phyloP scores from a whole-genome alignment of 768 basidiomycete species.

The Podaxis rugospora region DNA sequence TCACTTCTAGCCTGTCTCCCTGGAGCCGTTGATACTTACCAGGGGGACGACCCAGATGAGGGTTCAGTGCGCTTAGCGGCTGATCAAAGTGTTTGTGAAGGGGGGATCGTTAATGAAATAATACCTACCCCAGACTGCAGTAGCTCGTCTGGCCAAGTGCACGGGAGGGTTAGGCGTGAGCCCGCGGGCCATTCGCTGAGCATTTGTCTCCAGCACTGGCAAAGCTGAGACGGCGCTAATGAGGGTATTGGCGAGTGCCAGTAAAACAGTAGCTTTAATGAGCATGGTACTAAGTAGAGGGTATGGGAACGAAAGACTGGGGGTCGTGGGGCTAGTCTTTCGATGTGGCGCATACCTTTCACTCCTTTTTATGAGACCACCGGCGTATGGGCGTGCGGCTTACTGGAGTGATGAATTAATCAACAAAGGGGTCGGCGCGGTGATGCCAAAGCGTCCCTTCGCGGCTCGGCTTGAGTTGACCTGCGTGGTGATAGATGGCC shows the following conservation, averaged over 20 bases:
- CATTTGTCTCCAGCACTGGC: conserved; percentile 32
- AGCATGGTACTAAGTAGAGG: conserved; percentile 9
- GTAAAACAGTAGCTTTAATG: conserved; percentile 18
- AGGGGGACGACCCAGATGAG: conserved; percentile 17
- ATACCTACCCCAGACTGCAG: background rate
- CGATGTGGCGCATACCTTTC: background rate
- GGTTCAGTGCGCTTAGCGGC: background rate
- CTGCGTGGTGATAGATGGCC: background rate
- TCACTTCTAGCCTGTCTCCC: background rate
- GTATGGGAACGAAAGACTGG: background rate
- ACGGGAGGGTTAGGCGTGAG: conserved; percentile 32
- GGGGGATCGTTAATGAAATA: background rate
- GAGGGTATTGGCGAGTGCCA: conserved; percentile 19
- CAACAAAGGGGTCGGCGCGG: background rate
- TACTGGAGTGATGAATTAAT: background rate
- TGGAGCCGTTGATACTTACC: background rate
- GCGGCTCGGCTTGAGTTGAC: conserved; percentile 1
- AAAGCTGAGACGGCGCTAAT: conserved; percentile 16
- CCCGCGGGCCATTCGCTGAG: conserved; percentile 39
- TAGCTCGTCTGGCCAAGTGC: conserved; percentile 14
- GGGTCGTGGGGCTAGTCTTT: background rate
- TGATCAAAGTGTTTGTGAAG: background rate
- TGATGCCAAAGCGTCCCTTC: background rate
- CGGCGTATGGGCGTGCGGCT: background rate
- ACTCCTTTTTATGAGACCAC: background rate